These are phyloP conservation scores for Hippophae gyantsensis DNA, from an alignment of 306 rosid genomes.

Conservation along the genomic window DNA sequence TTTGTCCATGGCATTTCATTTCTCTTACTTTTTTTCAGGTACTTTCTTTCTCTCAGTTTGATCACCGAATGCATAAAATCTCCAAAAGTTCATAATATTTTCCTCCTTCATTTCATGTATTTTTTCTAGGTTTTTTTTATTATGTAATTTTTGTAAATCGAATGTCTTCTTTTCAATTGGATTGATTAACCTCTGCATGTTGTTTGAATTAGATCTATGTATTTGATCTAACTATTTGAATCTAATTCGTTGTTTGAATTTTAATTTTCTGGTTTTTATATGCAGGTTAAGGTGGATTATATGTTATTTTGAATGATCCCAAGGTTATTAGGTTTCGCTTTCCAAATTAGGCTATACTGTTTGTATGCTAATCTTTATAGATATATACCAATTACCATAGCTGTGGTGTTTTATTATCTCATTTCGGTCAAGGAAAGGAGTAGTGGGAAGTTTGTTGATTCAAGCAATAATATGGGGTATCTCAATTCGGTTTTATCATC, in stretches of 20 bases:
- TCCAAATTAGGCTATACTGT: conserved; percentile 30
- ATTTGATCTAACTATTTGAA: conserved; percentile 1
- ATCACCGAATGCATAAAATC: neutral
- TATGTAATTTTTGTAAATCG: neutral
- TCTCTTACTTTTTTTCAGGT: conserved; percentile 27
- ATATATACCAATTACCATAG: conserved; percentile 20
- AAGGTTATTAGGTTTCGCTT: conserved; percentile 25
- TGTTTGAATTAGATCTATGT: conserved; percentile 22
- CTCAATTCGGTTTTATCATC: conserved; percentile 66
- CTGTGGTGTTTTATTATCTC: conserved; percentile 25
- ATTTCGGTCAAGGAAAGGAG: conserved; percentile 25
- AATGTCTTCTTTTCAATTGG: neutral
- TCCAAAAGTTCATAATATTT: neutral
- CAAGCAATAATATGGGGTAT: conserved; percentile 65
- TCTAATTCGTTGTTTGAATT: conserved; percentile 5
- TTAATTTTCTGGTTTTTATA: conserved; percentile 12
- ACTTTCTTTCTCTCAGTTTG: conserved; percentile 12
- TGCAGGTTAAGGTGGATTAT: conserved; percentile 37
- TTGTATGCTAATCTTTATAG: neutral
- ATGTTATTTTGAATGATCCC: conserved; percentile 23
- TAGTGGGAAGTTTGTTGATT: conserved; percentile 34
- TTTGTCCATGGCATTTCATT: conserved; percentile 21
- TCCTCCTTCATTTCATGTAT: neutral
- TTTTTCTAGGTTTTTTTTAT: neutral
- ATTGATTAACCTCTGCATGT: conserved; percentile 2